These are phyloP conservation scores for Ramalina peruviana DNA, from an alignment of 495 filamentous ascomycete species.

Conservation along the genomic window DNA sequence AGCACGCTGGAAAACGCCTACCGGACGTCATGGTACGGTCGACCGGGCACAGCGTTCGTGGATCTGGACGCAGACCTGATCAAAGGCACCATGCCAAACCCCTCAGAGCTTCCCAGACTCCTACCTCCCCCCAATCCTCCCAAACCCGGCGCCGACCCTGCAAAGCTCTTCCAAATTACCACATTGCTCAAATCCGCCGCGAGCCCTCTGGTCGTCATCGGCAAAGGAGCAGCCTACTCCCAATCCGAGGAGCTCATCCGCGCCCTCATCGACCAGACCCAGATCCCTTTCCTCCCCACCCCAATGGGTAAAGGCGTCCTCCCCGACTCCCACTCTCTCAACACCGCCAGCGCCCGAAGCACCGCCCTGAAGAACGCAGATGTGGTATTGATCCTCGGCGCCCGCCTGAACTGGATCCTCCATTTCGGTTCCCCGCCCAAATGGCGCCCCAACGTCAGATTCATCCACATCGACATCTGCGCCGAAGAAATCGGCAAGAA, in stretches of 20 bases:
- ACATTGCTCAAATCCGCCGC: slow-evolving; percentile 35
- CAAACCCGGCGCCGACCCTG: slow-evolving; percentile 28
- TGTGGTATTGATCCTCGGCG: slow-evolving; percentile 45
- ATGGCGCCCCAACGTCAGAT: slow-evolving; percentile 36
- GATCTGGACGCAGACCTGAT: slow-evolving; percentile 52
- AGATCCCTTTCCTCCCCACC: slow-evolving; percentile 46
- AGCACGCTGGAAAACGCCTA: slow-evolving; percentile 40
- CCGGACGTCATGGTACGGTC: slow-evolving; percentile 40
- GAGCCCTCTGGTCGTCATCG: slow-evolving; percentile 42
- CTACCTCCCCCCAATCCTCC: slow-evolving; percentile 28
- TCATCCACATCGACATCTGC: slow-evolving; percentile 48
- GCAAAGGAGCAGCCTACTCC: slow-evolving; percentile 49
- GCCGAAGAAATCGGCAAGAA: slow-evolving; percentile 42
- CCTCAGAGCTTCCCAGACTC: slow-evolving; percentile 1
- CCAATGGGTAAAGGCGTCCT: slow-evolving; percentile 54
- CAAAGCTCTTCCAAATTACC: slow-evolving; percentile 29
- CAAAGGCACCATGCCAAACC: slow-evolving; percentile 23
- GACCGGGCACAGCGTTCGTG: slow-evolving; percentile 44
- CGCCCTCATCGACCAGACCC: slow-evolving; percentile 33
- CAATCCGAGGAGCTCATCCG: slow-evolving; percentile 35
- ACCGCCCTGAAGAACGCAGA: slow-evolving; percentile 43
- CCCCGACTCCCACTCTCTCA: slow-evolving; percentile 41
- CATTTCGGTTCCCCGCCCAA: slow-evolving; percentile 48
- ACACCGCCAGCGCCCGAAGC: slow-evolving; percentile 43
- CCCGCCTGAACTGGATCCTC: slow-evolving; percentile 51